Percentiles rank a stretch among this genome's conserved stretches.
These are phyloP conservation scores for Cucurbita pepo DNA, from an alignment of 306 rosid genomes.

Conservation along the genomic window DNA sequence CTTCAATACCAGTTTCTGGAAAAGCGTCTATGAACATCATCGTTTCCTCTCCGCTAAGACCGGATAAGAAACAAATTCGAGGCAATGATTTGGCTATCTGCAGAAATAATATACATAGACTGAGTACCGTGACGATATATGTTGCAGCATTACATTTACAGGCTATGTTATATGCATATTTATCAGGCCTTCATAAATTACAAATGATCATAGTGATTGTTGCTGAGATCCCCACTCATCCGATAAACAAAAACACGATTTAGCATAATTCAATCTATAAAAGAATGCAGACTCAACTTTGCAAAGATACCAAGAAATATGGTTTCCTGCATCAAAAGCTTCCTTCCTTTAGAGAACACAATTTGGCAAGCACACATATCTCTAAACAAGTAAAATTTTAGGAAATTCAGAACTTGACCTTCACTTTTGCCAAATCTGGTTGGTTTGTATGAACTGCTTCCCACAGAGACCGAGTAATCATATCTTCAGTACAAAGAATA, in stretches of 20 bases:
- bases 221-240: background rate
- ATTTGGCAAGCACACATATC: background rate
- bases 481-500: slow-evolving; percentile 64
- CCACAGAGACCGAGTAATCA: slow-evolving; percentile 62
- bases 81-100: slow-evolving; percentile 70
- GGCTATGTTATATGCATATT: background rate
- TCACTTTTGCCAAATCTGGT: slow-evolving; percentile 32
- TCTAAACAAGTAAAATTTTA: background rate
- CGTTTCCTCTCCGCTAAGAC: slow-evolving; percentile 93
- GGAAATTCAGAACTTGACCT: slow-evolving; percentile 32
- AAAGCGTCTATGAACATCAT: slow-evolving; percentile 86
- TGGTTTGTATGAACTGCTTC: slow-evolving; percentile 67
- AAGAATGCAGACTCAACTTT: background rate
- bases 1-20: slow-evolving; percentile 55
- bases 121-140: background rate
- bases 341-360: background rate
- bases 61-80: slow-evolving; percentile 86
- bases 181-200: background rate
- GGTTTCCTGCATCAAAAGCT: background rate
- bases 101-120: slow-evolving; percentile 3
- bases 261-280: background rate
- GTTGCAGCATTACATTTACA: background rate
- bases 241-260: background rate
- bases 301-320: background rate
- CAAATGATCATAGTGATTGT: background rate